These are phyloP conservation scores for Kurtzmaniella quercitrusa DNA, from an alignment of 1,139 yeast species.

Conservation along the genomic window DNA sequence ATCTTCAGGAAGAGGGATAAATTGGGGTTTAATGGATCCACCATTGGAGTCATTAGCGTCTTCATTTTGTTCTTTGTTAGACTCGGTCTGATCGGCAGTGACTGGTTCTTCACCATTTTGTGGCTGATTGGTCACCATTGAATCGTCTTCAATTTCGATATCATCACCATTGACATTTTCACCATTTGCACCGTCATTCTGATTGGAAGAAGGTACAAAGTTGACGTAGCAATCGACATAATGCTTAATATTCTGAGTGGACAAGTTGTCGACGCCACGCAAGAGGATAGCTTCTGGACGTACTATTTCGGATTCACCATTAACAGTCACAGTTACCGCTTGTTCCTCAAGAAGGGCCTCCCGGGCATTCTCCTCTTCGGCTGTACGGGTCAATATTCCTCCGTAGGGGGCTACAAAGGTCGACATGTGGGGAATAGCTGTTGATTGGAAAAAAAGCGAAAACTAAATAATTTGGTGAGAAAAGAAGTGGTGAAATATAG, in stretches of 20 bases:
- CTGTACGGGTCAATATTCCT: slow-evolving; percentile 37
- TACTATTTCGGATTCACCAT: slow-evolving; percentile 26
- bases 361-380: slow-evolving; percentile 36
- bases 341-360: slow-evolving; percentile 30
- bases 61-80: not conserved
- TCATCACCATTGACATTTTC: slow-evolving; percentile 5
- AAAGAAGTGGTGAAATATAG: not conserved
- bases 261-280: slow-evolving; percentile 64
- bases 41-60: not conserved
- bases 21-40: slow-evolving; percentile 7
- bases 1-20: slow-evolving; percentile 25
- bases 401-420: slow-evolving; percentile 42
- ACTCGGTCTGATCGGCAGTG: not conserved
- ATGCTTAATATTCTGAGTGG: slow-evolving; percentile 59
- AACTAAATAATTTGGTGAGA: too few species aligned
- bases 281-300: slow-evolving; percentile 52
- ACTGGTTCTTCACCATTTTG: slow-evolving; percentile 3
- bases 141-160: not conserved
- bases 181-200: slow-evolving; percentile 14
- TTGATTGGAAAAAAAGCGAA: not conserved
- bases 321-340: slow-evolving; percentile 29
- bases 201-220: slow-evolving; percentile 17
- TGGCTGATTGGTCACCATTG: too few species aligned
- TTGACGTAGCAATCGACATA: slow-evolving; percentile 52
- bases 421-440: slow-evolving; percentile 16